Conservation (phyloP, 78 protist species). For the Dictyostelium brefeldianum region DNA sequence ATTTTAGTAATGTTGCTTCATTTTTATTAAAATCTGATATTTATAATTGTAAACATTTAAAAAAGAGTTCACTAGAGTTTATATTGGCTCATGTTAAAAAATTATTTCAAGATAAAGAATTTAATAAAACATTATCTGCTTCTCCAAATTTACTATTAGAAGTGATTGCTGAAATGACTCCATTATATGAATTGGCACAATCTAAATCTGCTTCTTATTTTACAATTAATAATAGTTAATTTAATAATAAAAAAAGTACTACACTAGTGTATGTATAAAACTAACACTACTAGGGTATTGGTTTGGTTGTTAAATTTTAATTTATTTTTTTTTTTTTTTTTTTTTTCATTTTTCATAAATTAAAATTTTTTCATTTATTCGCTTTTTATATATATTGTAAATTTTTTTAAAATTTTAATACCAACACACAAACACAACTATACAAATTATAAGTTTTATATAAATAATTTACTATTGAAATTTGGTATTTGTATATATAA, state of each 20-base stretch:
- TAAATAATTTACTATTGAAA: no score
- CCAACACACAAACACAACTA: no score
- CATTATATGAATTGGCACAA: constrained; percentile 11
- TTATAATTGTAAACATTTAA: constrained; percentile 40
- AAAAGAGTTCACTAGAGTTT: constrained; percentile 16
- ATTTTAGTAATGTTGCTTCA: constrained; percentile 26
- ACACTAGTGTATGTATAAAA: no score
- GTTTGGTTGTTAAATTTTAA: no score
- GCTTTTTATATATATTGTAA: no score
- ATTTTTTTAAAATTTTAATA: no score
- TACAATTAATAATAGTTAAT: neutral
- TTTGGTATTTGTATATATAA: neutral
- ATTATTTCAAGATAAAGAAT: constrained; percentile 22
- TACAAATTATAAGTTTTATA: no score
- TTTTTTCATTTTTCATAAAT: no score
- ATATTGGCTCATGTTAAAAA: constrained; percentile 32
- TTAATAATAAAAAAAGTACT: no score
- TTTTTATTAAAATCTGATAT: constrained; percentile 54
- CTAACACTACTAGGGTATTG: no score
- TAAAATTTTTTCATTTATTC: no score
- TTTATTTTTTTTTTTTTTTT: no score
- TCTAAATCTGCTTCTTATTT: neutral
- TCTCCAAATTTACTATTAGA: constrained; percentile 39
- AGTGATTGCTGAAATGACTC: constrained; percentile 66
- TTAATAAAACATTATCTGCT: constrained; percentile 5